Conservation (phyloP, 2,329 filamentous ascomycete species). For the Xylariaceae sp. region DNA sequence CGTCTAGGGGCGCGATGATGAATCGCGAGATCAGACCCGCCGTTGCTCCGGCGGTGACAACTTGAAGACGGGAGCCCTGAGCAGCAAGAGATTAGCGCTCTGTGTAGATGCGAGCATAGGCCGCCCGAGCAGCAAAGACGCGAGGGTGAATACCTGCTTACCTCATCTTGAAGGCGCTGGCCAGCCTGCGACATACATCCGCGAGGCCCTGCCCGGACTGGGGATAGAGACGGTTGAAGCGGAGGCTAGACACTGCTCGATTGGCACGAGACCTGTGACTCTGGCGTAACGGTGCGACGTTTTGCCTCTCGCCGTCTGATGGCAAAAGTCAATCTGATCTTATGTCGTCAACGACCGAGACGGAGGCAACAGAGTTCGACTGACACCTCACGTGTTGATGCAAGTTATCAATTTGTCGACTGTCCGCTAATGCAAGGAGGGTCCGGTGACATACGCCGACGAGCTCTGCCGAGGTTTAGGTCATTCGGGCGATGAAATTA, state of each 20-base stretch:
- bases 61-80: conserved; percentile 53
- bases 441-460: conserved; percentile 3
- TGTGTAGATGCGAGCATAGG: too few species aligned
- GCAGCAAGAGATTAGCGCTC: too few species aligned
- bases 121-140: neutral
- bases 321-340: neutral
- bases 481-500: too few species aligned
- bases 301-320: too few species aligned
- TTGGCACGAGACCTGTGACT: too few species aligned
- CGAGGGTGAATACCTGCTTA: conserved; percentile 23
- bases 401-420: neutral
- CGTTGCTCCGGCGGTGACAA: conserved; percentile 51
- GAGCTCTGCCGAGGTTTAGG: conserved; percentile 1
- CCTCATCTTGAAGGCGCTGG: conserved; percentile 56
- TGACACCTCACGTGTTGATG: too few species aligned
- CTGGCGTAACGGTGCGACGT: too few species aligned
- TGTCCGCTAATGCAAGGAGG: neutral
- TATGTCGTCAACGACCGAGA: conserved; percentile 14
- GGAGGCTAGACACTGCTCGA: too few species aligned
- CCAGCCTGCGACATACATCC: conserved; percentile 40
- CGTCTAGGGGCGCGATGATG: conserved; percentile 90
- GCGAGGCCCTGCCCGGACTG: conserved; percentile 24
- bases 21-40: conserved; percentile 91
- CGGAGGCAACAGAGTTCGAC: neutral
- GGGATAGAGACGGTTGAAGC: conserved; percentile 3